phyloP scores from a whole-genome alignment of 345 rosid species.

The Populus pruinosa region DNA sequence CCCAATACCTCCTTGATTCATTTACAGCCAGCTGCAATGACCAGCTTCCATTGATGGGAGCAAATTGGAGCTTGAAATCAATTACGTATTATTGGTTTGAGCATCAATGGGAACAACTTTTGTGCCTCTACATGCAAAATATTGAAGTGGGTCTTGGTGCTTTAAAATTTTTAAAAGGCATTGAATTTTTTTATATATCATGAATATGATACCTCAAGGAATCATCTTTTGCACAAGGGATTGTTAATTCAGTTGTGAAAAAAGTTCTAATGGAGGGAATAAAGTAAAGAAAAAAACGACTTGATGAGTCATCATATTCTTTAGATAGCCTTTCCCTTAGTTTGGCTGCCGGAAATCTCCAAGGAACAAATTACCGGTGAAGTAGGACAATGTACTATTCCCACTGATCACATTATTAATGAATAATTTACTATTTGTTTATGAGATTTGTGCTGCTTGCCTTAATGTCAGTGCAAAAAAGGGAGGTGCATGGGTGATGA shows the following conservation, averaged over 20 bases:
- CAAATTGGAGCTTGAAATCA: neutral
- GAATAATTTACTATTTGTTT: neutral
- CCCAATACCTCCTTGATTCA: neutral
- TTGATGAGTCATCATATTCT: neutral
- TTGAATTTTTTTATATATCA: neutral
- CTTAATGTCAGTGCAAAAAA: neutral
- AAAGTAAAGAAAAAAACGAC: neutral
- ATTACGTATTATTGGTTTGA: too few species aligned
- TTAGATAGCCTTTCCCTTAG: too few species aligned
- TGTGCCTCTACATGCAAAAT: too few species aligned
- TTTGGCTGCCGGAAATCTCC: neutral
- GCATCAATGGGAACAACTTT: too few species aligned
- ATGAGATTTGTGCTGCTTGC: neutral
- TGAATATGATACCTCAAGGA: neutral
- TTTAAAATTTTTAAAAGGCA: neutral
- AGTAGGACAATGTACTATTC: neutral
- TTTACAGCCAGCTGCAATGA: neutral
- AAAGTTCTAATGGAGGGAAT: constrained; percentile 6
- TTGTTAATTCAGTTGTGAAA: neutral
- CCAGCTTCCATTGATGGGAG: neutral
- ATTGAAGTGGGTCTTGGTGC: neutral
- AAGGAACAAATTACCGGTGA: neutral
- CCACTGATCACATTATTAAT: too few species aligned
- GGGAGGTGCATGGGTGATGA: neutral
- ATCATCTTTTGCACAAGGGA: neutral